Base-by-base conservation (phyloP, 352 stramenopile species). In the Phytophthora brassicae region DNA sequence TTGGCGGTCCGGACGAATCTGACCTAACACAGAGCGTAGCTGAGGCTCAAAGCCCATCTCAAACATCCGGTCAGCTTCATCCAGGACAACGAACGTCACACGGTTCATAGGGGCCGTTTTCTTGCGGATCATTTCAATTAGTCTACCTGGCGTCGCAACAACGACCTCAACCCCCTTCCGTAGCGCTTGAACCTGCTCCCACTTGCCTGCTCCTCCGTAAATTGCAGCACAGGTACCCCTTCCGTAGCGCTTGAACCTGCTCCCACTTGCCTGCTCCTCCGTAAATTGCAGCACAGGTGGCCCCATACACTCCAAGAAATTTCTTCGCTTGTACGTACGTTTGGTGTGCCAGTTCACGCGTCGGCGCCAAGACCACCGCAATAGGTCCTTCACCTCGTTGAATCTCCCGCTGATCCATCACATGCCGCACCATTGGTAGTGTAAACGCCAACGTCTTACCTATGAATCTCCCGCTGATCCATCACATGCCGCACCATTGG, bases 381-480 rank as follows among this genome's bases (percentile, higher is more conserved):
- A 95, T 94, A 0, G 86, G 84, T 0, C 86, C 86, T 75, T 95
- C 84, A 17, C 79, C 81, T 31, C 85, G 81, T 35, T 69, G 49
- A 9, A 96, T 71, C 35, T 89, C 71, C 8, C 85, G 73, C 73
- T 97, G 89, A 59, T 94, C 86, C 86, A 96, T 95, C 8, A 96
- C 75, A 39, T 94, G 84, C 13, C 75, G 70, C 41, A 99, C 78
- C 69, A 98, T 88, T n/a, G 97, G 97, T 52, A 98, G 66, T 14
- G 97, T 88, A 75, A 99, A 99, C 4, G 97, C 94, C 24, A 99
- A 85, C 9, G 97, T 99, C 79, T 99, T 99, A 2, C 97, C 97
- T 2, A n/a, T 69, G 49, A 9, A 96, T 72, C 35, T 89, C 71
- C 7, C 85, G 73, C 73, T 97, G 89, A 59, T 94, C 86, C 86